Percentiles rank a stretch among this genome's conserved stretches.
phyloP scores from a whole-genome alignment of 139 green algal species.

The Chlamydomonas schloesseri region DNA sequence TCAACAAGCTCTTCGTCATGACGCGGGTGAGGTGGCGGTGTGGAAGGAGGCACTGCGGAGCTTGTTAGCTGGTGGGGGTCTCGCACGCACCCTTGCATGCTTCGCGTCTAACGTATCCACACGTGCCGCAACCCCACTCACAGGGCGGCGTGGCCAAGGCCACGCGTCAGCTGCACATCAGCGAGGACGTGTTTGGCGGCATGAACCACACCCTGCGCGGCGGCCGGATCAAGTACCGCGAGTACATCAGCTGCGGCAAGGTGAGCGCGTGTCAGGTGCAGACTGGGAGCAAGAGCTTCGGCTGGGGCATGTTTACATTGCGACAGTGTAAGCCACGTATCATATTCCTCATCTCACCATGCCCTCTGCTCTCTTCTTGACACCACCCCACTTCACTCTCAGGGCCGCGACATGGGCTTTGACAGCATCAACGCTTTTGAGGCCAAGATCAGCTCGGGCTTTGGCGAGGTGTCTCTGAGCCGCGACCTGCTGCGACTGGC shows the following conservation, averaged over 20 bases:
- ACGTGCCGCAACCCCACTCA: not conserved
- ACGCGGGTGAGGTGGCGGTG: constrained; percentile 45
- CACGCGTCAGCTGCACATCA: constrained; percentile 60
- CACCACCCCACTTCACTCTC: no score
- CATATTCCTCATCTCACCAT: no score
- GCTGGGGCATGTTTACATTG: no score
- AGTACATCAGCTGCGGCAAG: constrained; percentile 83
- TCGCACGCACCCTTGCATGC: not conserved
- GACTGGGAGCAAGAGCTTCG: no score
- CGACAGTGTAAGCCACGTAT: no score
- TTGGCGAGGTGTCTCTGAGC: constrained; percentile 84
- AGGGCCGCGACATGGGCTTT: constrained; percentile 92
- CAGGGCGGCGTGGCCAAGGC: constrained; percentile 46
- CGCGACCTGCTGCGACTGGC: constrained; percentile 83
- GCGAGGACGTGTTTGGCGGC: constrained; percentile 77
- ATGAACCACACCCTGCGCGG: constrained; percentile 84
- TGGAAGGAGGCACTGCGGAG: no score
- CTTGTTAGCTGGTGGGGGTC: not conserved
- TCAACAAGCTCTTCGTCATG: constrained; percentile 88
- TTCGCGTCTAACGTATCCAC: no score
- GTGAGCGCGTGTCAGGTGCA: no score
- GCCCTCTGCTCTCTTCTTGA: no score
- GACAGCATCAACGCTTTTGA: constrained; percentile 93
- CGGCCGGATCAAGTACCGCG: constrained; percentile 82
- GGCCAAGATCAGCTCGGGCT: constrained; percentile 81